Evolutionary conservation across 805 yeast species (phyloP).

Genomic region (Lipomyces sp.): DNA sequence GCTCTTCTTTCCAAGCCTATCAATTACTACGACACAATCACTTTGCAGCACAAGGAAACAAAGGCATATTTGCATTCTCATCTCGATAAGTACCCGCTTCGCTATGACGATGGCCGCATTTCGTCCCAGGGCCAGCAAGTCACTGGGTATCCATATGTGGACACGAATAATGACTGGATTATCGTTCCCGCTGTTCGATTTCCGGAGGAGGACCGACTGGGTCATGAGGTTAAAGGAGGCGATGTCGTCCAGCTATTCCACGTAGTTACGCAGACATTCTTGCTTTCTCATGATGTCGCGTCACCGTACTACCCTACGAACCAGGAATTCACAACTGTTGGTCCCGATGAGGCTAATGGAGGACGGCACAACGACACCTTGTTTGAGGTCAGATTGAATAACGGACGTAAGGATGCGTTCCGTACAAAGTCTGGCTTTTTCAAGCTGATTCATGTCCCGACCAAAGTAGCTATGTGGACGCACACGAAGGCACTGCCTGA

Average conservation of each 20-base stretch:
- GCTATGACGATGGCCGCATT: slow-evolving; percentile 94
- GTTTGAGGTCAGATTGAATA: slow-evolving; percentile 66
- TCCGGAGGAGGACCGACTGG: slow-evolving; percentile 40
- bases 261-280: slow-evolving; percentile 69
- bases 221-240: slow-evolving; percentile 60
- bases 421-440: slow-evolving; percentile 69
- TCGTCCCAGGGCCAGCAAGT: slow-evolving; percentile 95
- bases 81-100: slow-evolving; percentile 67
- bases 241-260: slow-evolving; percentile 79
- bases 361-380: slow-evolving; percentile 66
- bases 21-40: slow-evolving; percentile 70
- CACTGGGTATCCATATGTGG: slow-evolving; percentile 57
- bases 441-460: slow-evolving; percentile 74
- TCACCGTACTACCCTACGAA: slow-evolving; percentile 90
- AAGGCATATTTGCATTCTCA: slow-evolving; percentile 83
- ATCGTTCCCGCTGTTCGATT: slow-evolving; percentile 60
- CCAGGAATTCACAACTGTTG: slow-evolving; percentile 82
- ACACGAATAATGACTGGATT: slow-evolving; percentile 78
- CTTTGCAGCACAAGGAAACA: slow-evolving; percentile 78
- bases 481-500: slow-evolving; percentile 81
- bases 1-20: slow-evolving; percentile 68
- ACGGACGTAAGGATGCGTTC: slow-evolving; percentile 51
- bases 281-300: slow-evolving; percentile 92
- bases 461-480: slow-evolving; percentile 92
- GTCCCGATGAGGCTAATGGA: slow-evolving; percentile 55